Evolutionary conservation across 129 eudicot species (phyloP), one percentile per base, ranked within the genome.

Genomic region (Flaveria robusta): DNA sequence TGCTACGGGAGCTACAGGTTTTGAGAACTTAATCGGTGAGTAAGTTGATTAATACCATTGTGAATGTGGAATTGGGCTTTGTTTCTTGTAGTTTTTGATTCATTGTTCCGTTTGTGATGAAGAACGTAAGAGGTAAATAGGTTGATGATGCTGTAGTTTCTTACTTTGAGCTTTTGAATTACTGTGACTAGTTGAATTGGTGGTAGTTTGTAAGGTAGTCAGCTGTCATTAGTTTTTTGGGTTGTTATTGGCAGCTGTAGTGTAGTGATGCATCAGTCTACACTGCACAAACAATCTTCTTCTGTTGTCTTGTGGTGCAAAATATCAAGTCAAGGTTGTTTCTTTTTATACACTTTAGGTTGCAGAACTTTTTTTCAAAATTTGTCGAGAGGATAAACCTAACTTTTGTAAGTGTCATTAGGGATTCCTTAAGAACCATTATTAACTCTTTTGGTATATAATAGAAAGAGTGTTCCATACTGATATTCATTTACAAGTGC

Each of bases 21-120:
- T 39, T 65, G 74, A 74, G 41, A 84, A 76, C 23, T 78, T 92
- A 66, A 89, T 92, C 69, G 97, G 97, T 92, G 79, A 26, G 70
- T 43, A 26, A 15, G 10, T 16, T 14, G 4, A n/a, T 2, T 34
- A n/a, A 16, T 15, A 37, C 2, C 8, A 7, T 49, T 70, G 50
- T 8, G 59, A 22, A 62, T 9, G 47, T 3, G 46, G 56, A 23
- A 24, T 71, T 71, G 51, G 66, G 74, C 22, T 65, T 49, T 49
- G 14, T 31, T 54, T 66, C 3, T 47, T 45, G 64, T 78, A 46
- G 16, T 47, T 26, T 42, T 23, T 0, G 14, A n/a, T 77, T 68
- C 18, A 56, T 27, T 8, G 9, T 77, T 70, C 9, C 19, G 9
- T 56, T 12, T 43, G 23, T 4, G n/a, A 46, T 13, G 64, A 18